phyloP scores from a whole-genome alignment of 495 filamentous ascomycete genomes.

The Tuber melanosporum region DNA sequence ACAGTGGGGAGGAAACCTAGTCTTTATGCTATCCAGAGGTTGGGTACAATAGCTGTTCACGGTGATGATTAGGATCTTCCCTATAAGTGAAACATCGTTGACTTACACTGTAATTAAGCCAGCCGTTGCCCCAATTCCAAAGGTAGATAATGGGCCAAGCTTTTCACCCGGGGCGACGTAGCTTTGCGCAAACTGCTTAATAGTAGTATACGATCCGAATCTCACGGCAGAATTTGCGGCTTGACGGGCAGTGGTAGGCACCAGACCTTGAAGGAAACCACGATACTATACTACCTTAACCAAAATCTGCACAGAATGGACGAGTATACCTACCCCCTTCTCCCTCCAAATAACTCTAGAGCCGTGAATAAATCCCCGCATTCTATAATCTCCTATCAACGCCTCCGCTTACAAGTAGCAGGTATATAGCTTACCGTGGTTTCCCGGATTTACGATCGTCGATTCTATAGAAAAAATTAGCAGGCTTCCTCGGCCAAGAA shows the following conservation, averaged over 20 bases:
- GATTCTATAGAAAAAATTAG: conserved; percentile 53
- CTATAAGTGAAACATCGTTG: not conserved
- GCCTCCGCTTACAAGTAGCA: not conserved
- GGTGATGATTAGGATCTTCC: conserved; percentile 7
- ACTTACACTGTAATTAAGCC: conserved; percentile 89
- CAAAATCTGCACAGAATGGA: not conserved
- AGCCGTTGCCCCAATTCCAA: conserved; percentile 82
- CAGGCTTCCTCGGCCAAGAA: not conserved
- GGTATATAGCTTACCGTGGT: conserved; percentile 31
- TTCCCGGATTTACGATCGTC: conserved; percentile 85
- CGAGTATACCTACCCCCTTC: conserved; percentile 50
- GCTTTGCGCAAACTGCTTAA: conserved; percentile 84
- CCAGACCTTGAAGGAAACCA: conserved; percentile 94
- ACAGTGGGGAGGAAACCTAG: conserved; percentile 49
- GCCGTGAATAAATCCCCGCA: conserved; percentile 89
- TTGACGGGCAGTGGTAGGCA: conserved; percentile 89
- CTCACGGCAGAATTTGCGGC: conserved; percentile 87
- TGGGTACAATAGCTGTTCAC: conserved; percentile 52
- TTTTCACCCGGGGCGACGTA: conserved; percentile 95
- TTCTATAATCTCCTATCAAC: conserved; percentile 44
- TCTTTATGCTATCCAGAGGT: conserved; percentile 93
- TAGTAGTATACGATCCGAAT: conserved; percentile 80
- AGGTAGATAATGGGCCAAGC: conserved; percentile 79
- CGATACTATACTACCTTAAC: conserved; percentile 42
- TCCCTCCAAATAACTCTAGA: conserved; percentile 79